These are phyloP conservation scores for Calonectria multiphialidica DNA, from an alignment of 2,329 filamentous ascomycete species.

Conservation along the genomic window DNA sequence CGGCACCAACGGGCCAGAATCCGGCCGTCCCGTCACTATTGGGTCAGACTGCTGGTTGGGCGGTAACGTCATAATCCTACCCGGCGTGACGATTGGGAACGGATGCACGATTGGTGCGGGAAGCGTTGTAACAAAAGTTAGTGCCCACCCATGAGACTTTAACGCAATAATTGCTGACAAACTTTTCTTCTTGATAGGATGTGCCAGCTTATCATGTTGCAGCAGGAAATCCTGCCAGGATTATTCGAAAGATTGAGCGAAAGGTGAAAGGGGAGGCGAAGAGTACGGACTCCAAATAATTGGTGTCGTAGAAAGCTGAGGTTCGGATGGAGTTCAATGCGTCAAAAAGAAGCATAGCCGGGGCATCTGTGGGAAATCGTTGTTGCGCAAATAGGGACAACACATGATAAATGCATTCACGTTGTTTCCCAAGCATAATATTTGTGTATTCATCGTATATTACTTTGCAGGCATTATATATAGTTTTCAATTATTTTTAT, in stretches of 20 bases:
- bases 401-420: no score
- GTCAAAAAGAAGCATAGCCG: no score
- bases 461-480: no score
- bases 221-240: conserved; percentile 42
- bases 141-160: no score
- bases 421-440: no score
- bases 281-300: background rate
- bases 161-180: background rate
- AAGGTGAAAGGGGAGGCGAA: background rate
- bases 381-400: no score
- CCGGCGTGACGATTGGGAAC: conserved; percentile 82
- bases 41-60: conserved; percentile 88
- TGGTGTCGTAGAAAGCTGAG: background rate
- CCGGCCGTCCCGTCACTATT: conserved; percentile 78
- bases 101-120: conserved; percentile 83
- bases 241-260: conserved; percentile 34
- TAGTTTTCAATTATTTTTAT: no score
- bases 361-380: no score
- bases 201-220: conserved; percentile 46
- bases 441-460: no score
- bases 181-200: conserved; percentile 22
- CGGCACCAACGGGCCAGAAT: conserved; percentile 80
- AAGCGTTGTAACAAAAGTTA: conserved; percentile 81
- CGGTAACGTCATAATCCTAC: conserved; percentile 77
- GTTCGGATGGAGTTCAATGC: no score